Evolutionary conservation across 1,284 basidiomycete genomes (phyloP), one percentile per base, ranked within the genome.

Genomic region (Melampsora larici-populina): DNA sequence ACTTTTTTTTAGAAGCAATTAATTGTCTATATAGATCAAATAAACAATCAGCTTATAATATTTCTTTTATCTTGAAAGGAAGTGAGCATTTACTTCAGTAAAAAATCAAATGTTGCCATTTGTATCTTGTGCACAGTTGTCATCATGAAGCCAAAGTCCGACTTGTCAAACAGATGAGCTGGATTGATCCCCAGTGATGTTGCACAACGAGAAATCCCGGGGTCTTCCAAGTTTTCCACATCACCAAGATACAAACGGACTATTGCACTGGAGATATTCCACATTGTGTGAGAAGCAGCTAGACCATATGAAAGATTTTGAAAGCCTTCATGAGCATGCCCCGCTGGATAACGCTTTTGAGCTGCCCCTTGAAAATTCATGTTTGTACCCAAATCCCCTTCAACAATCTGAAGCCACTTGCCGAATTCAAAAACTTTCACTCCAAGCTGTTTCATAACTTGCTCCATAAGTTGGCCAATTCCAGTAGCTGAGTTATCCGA

Each of bases 401-500:
- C n/a, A n/a, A n/a, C n/a, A n/a, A n/a, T n/a, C n/a, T n/a, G n/a
- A n/a, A n/a, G n/a, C n/a, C n/a, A n/a, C n/a, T n/a, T n/a, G n/a
- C n/a, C n/a, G n/a, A n/a, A n/a, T n/a, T n/a, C n/a, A n/a, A n/a
- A n/a, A n/a, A n/a, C n/a, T n/a, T n/a, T n/a, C 6, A 70, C 15
- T 7, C 68, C 68, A 2, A 21, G 2, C 67, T 69, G 67, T 18
- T 55, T 29, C 1, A 2, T 4, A 15, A 69, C 4, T 29, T 5
- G n/a, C 5, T 51, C 49, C 1, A 58, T 9, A 17, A 70, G 49
- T 29, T 70, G 24, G 2, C 68, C 49, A 36, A 36, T 58, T 6
- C 68, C 68, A 11, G 55, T 55, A 13, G 68, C 68, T 1, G 24
- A 29, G 31, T 70, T 55, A 26, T 70, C 68, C 24, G 68, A 70